A percentile compares a stretch with the other conserved stretches of the same genome.
These are phyloP conservation scores for Picochlorum costavermella DNA, from an alignment of 139 green algal species.

Conservation along the genomic window DNA sequence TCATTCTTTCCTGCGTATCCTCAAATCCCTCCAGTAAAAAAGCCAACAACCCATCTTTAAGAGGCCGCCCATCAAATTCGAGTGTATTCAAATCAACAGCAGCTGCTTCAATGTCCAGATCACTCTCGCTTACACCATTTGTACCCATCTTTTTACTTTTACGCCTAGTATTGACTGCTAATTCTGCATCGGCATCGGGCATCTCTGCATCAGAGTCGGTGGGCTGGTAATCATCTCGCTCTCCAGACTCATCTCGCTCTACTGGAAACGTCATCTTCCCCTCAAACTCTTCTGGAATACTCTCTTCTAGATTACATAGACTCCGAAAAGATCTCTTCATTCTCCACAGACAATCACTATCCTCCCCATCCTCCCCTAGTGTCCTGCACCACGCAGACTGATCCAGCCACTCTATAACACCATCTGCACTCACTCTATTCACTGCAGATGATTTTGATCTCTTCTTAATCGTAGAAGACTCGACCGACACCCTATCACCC, in stretches of 20 bases:
- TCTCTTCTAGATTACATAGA: not conserved
- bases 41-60: not conserved
- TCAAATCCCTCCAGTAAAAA: constrained; percentile 28
- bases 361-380: not conserved
- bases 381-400: not conserved
- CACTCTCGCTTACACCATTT: not conserved
- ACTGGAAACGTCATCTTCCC: constrained; percentile 2
- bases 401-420: not conserved
- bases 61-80: not conserved
- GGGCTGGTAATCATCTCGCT: not conserved
- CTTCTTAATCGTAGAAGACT: too few relatives aligned
- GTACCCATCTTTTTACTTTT: not conserved
- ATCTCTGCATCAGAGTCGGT: not conserved
- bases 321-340: not conserved
- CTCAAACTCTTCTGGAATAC: not conserved
- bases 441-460: too few relatives aligned
- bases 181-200: not conserved
- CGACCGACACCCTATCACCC: too few relatives aligned
- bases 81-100: not conserved
- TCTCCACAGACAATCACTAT: not conserved
- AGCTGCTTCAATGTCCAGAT: constrained; percentile 12
- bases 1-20: constrained; percentile 42
- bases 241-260: not conserved
- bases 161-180: not conserved
- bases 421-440: not conserved